These are phyloP conservation scores for Xylariaceae sp. DNA, from an alignment of 2,329 filamentous ascomycete species.

Conservation along the genomic window DNA sequence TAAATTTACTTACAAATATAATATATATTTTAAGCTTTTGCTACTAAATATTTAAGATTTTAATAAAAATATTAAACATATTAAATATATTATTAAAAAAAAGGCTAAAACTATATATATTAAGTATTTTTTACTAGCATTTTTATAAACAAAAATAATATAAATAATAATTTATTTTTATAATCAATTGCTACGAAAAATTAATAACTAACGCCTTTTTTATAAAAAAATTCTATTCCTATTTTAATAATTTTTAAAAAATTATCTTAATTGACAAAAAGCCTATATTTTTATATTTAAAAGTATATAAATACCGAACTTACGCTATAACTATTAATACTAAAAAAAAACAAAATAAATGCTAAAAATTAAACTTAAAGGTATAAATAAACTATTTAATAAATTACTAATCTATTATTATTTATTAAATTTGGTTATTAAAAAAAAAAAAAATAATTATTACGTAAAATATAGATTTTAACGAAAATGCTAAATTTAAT, in stretches of 20 bases:
- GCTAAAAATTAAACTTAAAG: neutral
- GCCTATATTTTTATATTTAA: neutral
- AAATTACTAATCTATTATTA: neutral
- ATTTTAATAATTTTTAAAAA: neutral
- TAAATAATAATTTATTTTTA: neutral
- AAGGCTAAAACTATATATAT: neutral
- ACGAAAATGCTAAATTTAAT: neutral
- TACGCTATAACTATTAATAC: neutral
- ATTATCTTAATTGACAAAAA: neutral
- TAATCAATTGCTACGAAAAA: neutral
- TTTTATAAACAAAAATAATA: neutral
- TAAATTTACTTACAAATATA: neutral
- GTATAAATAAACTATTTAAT: neutral
- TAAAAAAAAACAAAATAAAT: neutral
- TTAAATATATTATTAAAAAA: neutral
- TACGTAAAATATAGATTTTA: neutral
- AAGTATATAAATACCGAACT: neutral
- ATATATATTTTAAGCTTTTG: neutral
- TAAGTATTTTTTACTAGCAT: neutral
- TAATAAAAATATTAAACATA: neutral
- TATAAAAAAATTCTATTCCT: too few relatives aligned
- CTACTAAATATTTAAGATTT: neutral
- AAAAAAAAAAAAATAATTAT: neutral
- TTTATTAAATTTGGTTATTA: neutral
- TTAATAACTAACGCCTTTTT: too few relatives aligned